Base-by-base conservation (phyloP, 1,284 basidiomycete species). In the Agaricales sp. region DNA sequence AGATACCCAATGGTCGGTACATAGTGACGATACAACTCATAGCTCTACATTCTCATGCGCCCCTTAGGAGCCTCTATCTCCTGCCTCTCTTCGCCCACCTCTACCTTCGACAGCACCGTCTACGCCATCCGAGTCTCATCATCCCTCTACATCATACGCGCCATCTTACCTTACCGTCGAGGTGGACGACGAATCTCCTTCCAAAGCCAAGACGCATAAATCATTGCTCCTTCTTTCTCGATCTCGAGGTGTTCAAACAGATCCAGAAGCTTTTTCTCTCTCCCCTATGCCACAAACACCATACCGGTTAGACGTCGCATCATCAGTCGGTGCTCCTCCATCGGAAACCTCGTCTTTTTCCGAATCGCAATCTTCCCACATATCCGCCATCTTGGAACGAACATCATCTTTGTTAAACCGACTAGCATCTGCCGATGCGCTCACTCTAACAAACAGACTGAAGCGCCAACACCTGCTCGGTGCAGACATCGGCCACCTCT, bases 381-480 rank as follows among this genome's bases (percentile, higher is more conserved):
- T 92, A 23, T 67, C 78, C 43, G 64, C 69, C 6, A 67, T 96
- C 18, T 65, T 94, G 47, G 91, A 94, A 37, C 83, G 85, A 54
- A 70, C 87, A 48, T 65, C 73, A 22, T 70, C 76, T 21, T 67
- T 96, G 11, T 71, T 90, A 47, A 75, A 71, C 48, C 80, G 86
- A 16, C 73, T 97, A 54, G 69, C 76, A 14, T 81, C 87, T 54
- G 85, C 93, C 1, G 94, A 99, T 57, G 84, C 94, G 1, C 74
- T 87, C 22, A 93, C 92, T 0, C 73, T 99, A 37, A 89, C 89
- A 41, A 87, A 87, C 51, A 82, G 95, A 13, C 72, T 99, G 41
- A 95, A 93, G 65, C 84, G 92, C 44, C 95, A 98, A 56, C 80
- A 94, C 59, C 74, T 98, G 1, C 85, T 79, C 50, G 84, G 88